Base-by-base conservation (phyloP, 176 grass and related monocot genomes). In the Oryza punctata region DNA sequence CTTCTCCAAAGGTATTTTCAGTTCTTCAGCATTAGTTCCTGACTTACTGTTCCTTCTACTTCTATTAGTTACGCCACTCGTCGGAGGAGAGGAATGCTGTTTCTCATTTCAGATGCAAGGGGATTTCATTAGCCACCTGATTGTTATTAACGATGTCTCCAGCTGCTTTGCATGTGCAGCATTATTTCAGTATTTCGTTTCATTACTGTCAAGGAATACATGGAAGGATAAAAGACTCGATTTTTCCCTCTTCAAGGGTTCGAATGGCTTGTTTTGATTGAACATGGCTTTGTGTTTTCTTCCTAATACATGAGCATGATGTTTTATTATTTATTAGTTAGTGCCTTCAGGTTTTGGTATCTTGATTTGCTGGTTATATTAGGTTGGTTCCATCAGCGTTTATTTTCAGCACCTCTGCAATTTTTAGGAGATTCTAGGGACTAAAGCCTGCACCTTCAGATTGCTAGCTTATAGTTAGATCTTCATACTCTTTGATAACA, bases 381-480 rank as follows among this genome's bases (percentile, higher is more conserved):
- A 54, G 50, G 18, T 54, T 19, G 14, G 6, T 7, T 54, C 16
- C 50, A 54, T 54, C 50, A 54, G 1, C 45, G 45, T 15, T 47
- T 47, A 47, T 4, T 54, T 54, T 54, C 50, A 19, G 12, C 30
- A 14, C 61, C 18, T 65, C 40, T 19, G 59, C 70, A 50, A 26
- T 50, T 79, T 74, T 21, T 18, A 2, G 28, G 26, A 49, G 50
- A 85, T 70, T 78, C 7, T 44, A 66, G 24, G 28, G 61, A 65
- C 43, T 30, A 63, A 78, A 78, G 8, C 40, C 19, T 78, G 15
- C 61, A 21, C 76, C 61, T 47, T 78, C 57, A 64, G 8, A 66
- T 78, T 43, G 3, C 32, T 78, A 70, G 37, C 7, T 11, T 41
- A 40, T 24, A 11, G 10, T 70, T 70, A 70, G 18, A 23, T 70